Evolutionary conservation across 2,329 filamentous ascomycete species (phyloP).

Genomic region (Didymella exigua): DNA sequence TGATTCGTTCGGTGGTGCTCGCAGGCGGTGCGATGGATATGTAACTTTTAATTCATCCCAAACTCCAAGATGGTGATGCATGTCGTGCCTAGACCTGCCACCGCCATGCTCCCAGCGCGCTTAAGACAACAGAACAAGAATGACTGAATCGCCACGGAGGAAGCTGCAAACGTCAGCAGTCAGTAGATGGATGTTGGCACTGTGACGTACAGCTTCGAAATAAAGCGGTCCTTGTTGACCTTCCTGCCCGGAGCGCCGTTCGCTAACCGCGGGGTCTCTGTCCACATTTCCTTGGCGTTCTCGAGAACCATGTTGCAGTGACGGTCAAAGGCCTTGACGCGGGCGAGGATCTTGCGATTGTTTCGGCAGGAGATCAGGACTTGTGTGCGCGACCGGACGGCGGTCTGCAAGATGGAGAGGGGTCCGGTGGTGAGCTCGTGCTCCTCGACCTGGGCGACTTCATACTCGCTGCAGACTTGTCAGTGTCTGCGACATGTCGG

Average conservation of each 20-base stretch:
- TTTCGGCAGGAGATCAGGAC: conserved; percentile 97
- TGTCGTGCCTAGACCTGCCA: conserved; percentile 19
- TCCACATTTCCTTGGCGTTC: conserved; percentile 99
- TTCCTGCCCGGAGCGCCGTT: conserved; percentile 86
- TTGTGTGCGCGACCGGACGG: conserved; percentile 91
- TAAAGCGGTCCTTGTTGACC: conserved; percentile 97
- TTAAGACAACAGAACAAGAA: conserved; percentile 82
- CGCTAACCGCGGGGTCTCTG: conserved; percentile 81
- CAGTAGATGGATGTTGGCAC: not conserved
- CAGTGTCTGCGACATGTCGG: conserved; percentile 14
- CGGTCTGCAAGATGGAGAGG: conserved; percentile 94
- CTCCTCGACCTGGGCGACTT: conserved; percentile 80
- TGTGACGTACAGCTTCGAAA: conserved; percentile 87
- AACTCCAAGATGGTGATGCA: conserved; percentile 31
- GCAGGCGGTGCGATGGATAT: conserved; percentile 36
- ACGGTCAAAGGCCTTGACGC: conserved; percentile 97
- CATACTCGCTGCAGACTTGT: conserved; percentile 74
- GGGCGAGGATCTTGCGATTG: conserved; percentile 95
- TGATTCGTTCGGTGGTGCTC: conserved; percentile 33
- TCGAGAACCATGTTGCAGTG: conserved; percentile 99
- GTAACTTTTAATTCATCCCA: conserved; percentile 42
- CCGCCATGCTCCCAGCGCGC: conserved; percentile 14
- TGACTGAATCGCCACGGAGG: conserved; percentile 84
- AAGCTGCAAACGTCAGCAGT: conserved; percentile 63
- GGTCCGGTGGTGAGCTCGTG: conserved; percentile 81